Evolutionary conservation across 129 eudicot species (phyloP).

Genomic region (Ambrosia artemisiifolia): DNA sequence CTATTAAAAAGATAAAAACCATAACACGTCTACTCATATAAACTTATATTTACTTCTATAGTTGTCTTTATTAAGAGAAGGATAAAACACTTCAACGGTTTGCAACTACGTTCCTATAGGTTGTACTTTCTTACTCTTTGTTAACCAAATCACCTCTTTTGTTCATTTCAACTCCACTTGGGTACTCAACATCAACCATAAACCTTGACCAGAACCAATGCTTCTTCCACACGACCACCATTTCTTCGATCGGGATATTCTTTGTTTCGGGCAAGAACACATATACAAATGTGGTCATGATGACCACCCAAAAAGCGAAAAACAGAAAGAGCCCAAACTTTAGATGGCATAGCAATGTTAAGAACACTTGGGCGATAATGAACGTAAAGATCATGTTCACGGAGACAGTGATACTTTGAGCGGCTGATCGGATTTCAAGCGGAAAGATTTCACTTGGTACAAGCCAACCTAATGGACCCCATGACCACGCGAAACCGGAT

Average conservation of each 20-base stretch:
- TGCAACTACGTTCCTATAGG: no score
- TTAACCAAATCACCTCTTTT: constrained; percentile 27
- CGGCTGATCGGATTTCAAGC: constrained; percentile 77
- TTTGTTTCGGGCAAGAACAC: constrained; percentile 90
- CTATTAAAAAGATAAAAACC: no score
- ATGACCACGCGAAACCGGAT: constrained; percentile 89
- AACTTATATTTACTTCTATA: no score
- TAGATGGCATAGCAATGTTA: constrained; percentile 74
- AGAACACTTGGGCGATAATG: constrained; percentile 59
- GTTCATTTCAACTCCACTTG: constrained; percentile 43
- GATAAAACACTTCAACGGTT: no score
- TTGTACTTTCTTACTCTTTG: no score
- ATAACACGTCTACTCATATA: no score
- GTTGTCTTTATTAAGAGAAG: no score
- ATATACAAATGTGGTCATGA: constrained; percentile 60
- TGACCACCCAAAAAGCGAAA: constrained; percentile 57
- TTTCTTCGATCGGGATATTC: constrained; percentile 83
- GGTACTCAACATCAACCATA: constrained; percentile 43
- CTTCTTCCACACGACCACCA: constrained; percentile 67
- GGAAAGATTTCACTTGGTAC: constrained; percentile 93
- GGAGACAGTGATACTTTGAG: constrained; percentile 79
- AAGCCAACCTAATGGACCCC: constrained; percentile 94
- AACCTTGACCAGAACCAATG: constrained; percentile 85
- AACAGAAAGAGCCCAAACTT: constrained; percentile 79
- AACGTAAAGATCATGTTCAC: constrained; percentile 93